Percentiles rank a stretch among this genome's conserved stretches.
Conservation (phyloP, 345 rosid species). For the Rhodomyrtus tomentosa region DNA sequence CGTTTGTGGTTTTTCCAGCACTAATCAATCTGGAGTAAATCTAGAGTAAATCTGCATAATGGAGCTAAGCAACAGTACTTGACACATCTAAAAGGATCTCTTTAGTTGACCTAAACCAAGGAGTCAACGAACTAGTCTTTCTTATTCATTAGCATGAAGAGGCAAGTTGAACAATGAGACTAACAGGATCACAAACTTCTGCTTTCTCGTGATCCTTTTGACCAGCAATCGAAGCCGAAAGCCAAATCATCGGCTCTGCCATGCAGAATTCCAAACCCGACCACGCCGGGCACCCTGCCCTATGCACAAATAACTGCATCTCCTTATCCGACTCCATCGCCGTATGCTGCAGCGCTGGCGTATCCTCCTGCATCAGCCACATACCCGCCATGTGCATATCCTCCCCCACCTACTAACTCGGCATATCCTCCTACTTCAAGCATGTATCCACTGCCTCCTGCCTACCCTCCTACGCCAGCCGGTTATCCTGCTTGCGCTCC, state of each 20-base stretch:
- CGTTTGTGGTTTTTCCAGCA: neutral
- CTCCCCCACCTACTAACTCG: conserved; percentile 10
- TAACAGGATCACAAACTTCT: neutral
- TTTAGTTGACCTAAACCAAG: neutral
- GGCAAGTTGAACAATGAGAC: neutral
- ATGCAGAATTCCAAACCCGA: neutral
- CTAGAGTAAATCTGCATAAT: neutral
- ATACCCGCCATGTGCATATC: conserved; percentile 8
- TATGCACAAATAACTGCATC: neutral
- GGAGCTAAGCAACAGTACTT: neutral
- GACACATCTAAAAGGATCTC: neutral
- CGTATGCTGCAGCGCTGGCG: neutral
- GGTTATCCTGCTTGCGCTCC: neutral
- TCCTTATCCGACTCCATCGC: neutral
- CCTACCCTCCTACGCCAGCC: conserved; percentile 5
- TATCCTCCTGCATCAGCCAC: conserved; percentile 5
- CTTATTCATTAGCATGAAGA: neutral
- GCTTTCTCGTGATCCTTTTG: neutral
- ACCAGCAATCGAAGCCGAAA: neutral
- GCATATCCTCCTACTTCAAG: neutral
- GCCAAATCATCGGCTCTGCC: neutral
- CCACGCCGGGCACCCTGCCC: neutral
- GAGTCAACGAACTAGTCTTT: neutral
- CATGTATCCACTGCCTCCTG: conserved; percentile 1
- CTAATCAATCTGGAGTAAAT: neutral